A percentile compares a stretch with the other conserved stretches of the same genome.
Evolutionary conservation across 2,329 filamentous ascomycete genomes (phyloP).

Genomic region (Colletotrichum sojae): DNA sequence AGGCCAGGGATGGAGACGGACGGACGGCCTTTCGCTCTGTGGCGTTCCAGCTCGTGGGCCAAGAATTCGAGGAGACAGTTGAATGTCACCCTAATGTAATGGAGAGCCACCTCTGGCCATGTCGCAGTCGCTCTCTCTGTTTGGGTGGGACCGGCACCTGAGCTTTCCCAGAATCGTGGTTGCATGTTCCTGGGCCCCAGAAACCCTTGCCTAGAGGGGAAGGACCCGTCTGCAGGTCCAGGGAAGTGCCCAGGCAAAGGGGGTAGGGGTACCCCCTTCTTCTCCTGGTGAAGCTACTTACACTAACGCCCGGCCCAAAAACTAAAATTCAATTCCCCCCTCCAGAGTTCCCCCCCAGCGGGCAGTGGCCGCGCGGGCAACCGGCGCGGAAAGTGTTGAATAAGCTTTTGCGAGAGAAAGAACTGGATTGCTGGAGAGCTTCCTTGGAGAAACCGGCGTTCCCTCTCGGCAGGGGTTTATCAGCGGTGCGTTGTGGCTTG

Average conservation of each 20-base stretch:
- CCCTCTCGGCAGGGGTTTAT: conserved; percentile 27
- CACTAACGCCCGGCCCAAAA: conserved; percentile 22
- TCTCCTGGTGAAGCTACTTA: conserved; percentile 3
- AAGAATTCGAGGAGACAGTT: conserved; percentile 21
- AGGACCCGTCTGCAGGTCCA: conserved; percentile 8
- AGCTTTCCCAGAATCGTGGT: conserved; percentile 15
- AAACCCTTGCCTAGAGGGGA: background rate
- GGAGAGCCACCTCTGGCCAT: background rate
- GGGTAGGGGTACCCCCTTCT: background rate
- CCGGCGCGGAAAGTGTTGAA: conserved; percentile 25
- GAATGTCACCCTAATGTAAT: conserved; percentile 21
- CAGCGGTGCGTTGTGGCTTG: conserved; percentile 22
- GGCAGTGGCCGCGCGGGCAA: conserved; percentile 16
- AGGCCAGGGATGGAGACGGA: background rate
- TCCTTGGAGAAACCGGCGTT: background rate
- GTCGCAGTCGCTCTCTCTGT: background rate
- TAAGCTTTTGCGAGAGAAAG: conserved; percentile 36
- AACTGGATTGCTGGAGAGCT: background rate
- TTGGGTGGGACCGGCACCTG: background rate
- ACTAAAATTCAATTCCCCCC: background rate
- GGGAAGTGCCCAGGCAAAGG: background rate
- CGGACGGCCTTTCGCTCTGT: conserved; percentile 14
- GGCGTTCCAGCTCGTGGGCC: conserved; percentile 4
- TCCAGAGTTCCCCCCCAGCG: too few species aligned
- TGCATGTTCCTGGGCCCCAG: conserved; percentile 32